These are phyloP conservation scores for Mycosphaerella sp. DNA, from an alignment of 2,329 filamentous ascomycete genomes.

Conservation along the genomic window DNA sequence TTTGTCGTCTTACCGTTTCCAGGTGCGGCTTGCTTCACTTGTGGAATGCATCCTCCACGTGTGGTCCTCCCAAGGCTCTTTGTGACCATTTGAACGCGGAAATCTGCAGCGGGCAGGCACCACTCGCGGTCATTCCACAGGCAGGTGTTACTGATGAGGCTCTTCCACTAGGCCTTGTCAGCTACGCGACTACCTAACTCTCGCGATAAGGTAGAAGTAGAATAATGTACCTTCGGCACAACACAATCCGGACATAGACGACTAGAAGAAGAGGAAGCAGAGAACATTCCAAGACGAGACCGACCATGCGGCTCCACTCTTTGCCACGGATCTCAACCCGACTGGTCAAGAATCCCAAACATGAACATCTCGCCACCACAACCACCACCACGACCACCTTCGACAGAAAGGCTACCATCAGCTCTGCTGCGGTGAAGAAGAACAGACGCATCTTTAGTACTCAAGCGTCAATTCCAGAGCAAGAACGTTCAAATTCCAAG, in stretches of 20 bases:
- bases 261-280: too few relatives aligned
- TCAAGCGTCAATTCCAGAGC: too few relatives aligned
- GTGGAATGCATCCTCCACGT: conserved; percentile 1
- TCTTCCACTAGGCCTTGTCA: not conserved
- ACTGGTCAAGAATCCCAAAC: not conserved
- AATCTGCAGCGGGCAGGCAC: not conserved
- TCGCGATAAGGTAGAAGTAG: not conserved
- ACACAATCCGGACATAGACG: too few relatives aligned
- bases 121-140: not conserved
- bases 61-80: not conserved
- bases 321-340: not conserved
- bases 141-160: not conserved
- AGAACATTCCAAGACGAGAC: not conserved
- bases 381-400: not conserved
- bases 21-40: not conserved
- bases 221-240: not conserved
- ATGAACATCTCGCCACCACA: not conserved
- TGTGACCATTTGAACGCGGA: not conserved
- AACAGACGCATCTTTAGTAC: too few relatives aligned
- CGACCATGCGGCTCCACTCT: not conserved
- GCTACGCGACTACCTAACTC: not conserved
- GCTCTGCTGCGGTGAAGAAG: too few relatives aligned
- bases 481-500: too few relatives aligned
- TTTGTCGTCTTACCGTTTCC: not conserved
- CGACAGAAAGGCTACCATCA: not conserved